Percentiles rank a stretch among this genome's conserved stretches.
These are phyloP conservation scores for Scheffersomyces quercinus DNA, from an alignment of 1,139 yeast genomes.

Conservation along the genomic window DNA sequence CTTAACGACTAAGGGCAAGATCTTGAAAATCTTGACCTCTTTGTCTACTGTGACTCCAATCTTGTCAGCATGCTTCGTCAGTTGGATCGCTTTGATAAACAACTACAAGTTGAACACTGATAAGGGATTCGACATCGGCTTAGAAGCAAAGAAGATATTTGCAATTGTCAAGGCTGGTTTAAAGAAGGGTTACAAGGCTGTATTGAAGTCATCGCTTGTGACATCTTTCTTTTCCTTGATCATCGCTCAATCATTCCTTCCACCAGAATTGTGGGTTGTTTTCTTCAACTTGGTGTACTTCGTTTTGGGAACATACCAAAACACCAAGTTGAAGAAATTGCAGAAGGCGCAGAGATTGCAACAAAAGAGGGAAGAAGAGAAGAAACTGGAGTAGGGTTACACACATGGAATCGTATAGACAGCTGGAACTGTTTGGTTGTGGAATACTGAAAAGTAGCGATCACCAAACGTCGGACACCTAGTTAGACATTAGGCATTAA, in stretches of 20 bases:
- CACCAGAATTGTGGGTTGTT: constrained; percentile 82
- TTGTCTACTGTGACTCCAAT: constrained; percentile 66
- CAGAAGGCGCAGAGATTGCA: constrained; percentile 18
- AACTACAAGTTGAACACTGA: constrained; percentile 19
- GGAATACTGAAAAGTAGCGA: constrained; percentile 4
- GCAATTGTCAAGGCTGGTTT: constrained; percentile 37
- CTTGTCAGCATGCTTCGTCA: constrained; percentile 55
- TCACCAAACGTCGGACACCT: too few species aligned
- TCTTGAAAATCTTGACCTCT: constrained; percentile 61
- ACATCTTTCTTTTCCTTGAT: constrained; percentile 64
- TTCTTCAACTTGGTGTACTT: constrained; percentile 77
- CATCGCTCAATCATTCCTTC: constrained; percentile 72
- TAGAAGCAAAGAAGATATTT: constrained; percentile 22
- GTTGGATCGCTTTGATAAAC: constrained; percentile 53
- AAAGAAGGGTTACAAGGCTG: constrained; percentile 51
- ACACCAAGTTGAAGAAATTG: constrained; percentile 59
- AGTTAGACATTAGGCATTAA: too few species aligned
- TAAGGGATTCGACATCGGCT: constrained; percentile 8
- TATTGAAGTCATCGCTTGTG: constrained; percentile 64
- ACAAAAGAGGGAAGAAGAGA: constrained; percentile 2
- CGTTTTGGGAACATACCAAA: constrained; percentile 75
- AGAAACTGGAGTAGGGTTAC: constrained; percentile 1
- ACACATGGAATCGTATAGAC: not conserved
- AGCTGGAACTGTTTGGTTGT: constrained; percentile 3
- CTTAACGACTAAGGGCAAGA: constrained; percentile 35